Percentiles rank a stretch among this genome's conserved stretches.
Evolutionary conservation across 2,329 filamentous ascomycete species (phyloP).

Genomic region (Ceratocystis albifundus): DNA sequence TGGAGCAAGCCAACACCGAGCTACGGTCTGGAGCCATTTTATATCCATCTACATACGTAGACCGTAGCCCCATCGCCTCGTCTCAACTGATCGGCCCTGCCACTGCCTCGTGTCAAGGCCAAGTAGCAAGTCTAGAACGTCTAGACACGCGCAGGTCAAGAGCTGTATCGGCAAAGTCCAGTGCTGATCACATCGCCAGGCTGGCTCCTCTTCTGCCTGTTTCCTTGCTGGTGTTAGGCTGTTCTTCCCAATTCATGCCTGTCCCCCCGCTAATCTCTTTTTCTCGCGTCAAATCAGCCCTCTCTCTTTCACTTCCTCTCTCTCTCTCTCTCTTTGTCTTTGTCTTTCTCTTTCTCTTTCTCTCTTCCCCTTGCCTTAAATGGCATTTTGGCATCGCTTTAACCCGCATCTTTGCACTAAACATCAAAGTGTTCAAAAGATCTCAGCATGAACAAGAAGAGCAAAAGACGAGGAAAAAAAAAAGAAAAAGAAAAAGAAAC

Average conservation of each 20-base stretch:
- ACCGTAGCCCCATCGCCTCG: neutral
- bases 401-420: slow-evolving; percentile 5
- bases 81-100: slow-evolving; percentile 7
- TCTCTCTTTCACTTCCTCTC: neutral
- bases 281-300: neutral
- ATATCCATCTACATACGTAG: neutral
- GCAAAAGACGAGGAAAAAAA: neutral
- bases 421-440: slow-evolving; percentile 5
- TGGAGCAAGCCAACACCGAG: neutral
- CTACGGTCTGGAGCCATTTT: neutral
- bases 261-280: neutral
- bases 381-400: slow-evolving; percentile 9
- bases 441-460: slow-evolving; percentile 6
- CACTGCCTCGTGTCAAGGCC: neutral
- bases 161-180: neutral
- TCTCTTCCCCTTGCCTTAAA: neutral
- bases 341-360: neutral
- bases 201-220: neutral
- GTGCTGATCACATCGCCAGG: neutral
- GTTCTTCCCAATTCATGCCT: neutral
- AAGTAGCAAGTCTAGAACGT: neutral
- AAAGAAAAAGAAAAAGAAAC: neutral
- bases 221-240: neutral
- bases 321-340: neutral
- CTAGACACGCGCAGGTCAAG: neutral